Evolutionary conservation across 371 early-diverging fungal species (phyloP), one percentile per base, ranked within the genome.

Genomic region (Syncephalis plumigaleata): DNA sequence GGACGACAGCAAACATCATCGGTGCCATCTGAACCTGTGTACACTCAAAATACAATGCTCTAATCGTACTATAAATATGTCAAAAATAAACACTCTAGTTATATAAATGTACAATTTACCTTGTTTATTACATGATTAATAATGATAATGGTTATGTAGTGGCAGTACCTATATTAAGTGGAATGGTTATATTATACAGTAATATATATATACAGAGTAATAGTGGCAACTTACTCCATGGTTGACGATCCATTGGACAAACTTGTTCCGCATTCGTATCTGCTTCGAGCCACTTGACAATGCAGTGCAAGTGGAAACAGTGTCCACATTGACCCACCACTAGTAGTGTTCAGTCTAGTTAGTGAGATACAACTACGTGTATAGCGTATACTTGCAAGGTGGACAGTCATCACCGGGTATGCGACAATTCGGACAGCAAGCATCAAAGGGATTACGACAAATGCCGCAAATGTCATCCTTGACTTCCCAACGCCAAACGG

Each of bases 281-380:
- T 21, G 73, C 67, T 15, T 62, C 59, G 44, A 84, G 64, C 91
- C 91, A 91, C 37, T 78, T 79, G 51, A 73, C 56, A 9, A 91
- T 52, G 48, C 92, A 91, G 59, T 91, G 92, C 70, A 89, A 70
- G 62, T 91, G 92, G 60, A 88, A 91, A 3, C 75, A 78, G 53
- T 91, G 92, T 15, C 66, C 58, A 65, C 92, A 91, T 52, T 79
- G 71, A 36, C 92, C 92, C 77, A 75, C 75, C n/a, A 86, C 77
- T 75, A 48, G 26, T 24, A n/a, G n/a, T n/a, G n/a, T n/a, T n/a
- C n/a, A n/a, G 17, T 25, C 17, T 39, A 13, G 13, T 39, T 37
- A 36, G 9, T 13, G 37, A 20, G 2, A 16, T 11, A 27, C 0
- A 15, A 42, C 31, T 45, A 25, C 43, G 40, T 23, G 18, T 44